These are phyloP conservation scores for Terana coerulea DNA, from an alignment of 768 basidiomycete genomes.

Conservation along the genomic window DNA sequence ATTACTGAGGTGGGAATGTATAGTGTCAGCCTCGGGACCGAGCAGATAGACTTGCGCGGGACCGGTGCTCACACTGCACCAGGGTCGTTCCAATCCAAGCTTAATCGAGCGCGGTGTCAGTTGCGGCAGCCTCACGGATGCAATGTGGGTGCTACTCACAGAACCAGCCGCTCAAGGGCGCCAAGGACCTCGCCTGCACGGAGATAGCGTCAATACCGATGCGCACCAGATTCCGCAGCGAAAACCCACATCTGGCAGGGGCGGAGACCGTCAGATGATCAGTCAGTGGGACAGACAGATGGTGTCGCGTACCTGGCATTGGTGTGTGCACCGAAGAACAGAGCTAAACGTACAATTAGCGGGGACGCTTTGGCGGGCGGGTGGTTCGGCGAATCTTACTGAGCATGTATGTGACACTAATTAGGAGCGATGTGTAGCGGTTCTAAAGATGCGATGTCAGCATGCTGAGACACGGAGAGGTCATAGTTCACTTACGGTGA, in stretches of 20 bases:
- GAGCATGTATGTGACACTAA: conserved; percentile 9
- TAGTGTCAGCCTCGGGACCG: background rate
- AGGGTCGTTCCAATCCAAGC: conserved; percentile 14
- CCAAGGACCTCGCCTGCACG: background rate
- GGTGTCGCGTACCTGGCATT: conserved; percentile 2
- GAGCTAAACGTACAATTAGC: background rate
- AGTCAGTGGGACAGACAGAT: background rate
- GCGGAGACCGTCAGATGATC: background rate
- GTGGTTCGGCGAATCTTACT: conserved; percentile 1
- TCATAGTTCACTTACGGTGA: conserved; percentile 3
- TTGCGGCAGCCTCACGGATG: background rate
- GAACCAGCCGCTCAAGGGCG: conserved; percentile 10
- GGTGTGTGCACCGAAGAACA: conserved; percentile 8
- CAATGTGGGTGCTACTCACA: conserved; percentile 2
- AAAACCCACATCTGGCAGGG: background rate
- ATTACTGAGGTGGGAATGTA: conserved; percentile 1
- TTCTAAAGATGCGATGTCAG: conserved; percentile 8
- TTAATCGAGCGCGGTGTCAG: background rate
- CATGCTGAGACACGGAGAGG: background rate
- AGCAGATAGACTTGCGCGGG: no score
- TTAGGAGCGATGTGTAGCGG: conserved; percentile 14
- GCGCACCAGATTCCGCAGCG: background rate
- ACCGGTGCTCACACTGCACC: conserved; percentile 12
- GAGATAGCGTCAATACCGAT: background rate
- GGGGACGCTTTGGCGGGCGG: background rate